Percentiles rank a stretch among this genome's conserved stretches.
phyloP scores from a whole-genome alignment of 768 basidiomycete genomes.

The Termitomyces sp. region DNA sequence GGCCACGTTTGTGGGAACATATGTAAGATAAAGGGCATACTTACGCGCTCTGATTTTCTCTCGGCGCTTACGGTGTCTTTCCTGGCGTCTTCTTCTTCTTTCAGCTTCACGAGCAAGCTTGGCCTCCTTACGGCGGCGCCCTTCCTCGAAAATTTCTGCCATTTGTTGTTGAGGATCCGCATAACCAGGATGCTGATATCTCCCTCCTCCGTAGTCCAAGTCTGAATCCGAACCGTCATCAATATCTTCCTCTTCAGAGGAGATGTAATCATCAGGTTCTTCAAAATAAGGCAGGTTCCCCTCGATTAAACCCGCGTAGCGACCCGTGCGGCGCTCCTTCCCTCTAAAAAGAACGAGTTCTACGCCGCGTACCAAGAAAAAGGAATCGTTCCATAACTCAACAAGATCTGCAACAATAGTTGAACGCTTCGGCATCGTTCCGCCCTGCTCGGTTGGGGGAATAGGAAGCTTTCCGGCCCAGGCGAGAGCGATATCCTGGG shows the following conservation, averaged over 20 bases:
- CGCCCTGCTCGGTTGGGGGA: conserved; percentile 39
- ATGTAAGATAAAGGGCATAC: conserved; percentile 60
- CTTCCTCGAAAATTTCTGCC: conserved; percentile 42
- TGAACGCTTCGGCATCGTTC: conserved; percentile 50
- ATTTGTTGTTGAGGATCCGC: conserved; percentile 30
- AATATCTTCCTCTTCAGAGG: conserved; percentile 32
- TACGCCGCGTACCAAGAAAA: conserved; percentile 70
- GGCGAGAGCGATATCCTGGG: conserved; percentile 64
- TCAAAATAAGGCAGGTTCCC: conserved; percentile 43
- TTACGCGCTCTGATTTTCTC: conserved; percentile 55
- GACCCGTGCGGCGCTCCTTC: conserved; percentile 70
- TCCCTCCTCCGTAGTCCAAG: conserved; percentile 32
- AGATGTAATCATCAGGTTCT: conserved; percentile 34
- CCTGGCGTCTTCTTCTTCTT: conserved; percentile 54
- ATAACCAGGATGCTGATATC: conserved; percentile 29
- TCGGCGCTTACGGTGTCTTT: conserved; percentile 56
- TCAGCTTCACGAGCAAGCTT: conserved; percentile 36
- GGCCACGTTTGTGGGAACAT: conserved; percentile 26
- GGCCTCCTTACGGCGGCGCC: conserved; percentile 46
- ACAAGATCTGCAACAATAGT: conserved; percentile 63
- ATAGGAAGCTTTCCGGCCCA: conserved; percentile 77
- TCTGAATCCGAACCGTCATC: conserved; percentile 30
- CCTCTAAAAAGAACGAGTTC: conserved; percentile 81
- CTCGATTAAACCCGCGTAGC: conserved; percentile 47
- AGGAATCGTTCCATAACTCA: conserved; percentile 74